phyloP scores from a whole-genome alignment of 108 stramenopile genomes.

The Nitzschia putrida region DNA sequence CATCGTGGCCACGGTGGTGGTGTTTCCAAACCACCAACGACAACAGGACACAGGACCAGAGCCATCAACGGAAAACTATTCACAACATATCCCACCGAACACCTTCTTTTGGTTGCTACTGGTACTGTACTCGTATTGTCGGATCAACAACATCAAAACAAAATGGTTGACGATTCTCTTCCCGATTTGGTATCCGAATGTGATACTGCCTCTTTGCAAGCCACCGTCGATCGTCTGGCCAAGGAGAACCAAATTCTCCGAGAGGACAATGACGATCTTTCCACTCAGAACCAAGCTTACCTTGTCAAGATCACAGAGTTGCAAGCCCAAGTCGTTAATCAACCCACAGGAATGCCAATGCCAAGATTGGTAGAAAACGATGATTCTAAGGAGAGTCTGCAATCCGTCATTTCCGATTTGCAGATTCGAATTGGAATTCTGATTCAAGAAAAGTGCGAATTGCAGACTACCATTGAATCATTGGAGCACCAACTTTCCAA shows the following conservation, averaged over 20 bases:
- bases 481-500: neutral
- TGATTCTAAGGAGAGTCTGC: neutral
- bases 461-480: neutral
- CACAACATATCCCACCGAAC: no score
- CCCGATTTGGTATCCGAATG: no score
- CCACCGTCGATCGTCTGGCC: neutral
- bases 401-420: neutral
- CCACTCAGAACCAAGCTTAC: neutral
- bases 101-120: no score
- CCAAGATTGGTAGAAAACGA: neutral
- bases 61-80: no score
- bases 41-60: no score
- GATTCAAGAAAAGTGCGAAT: neutral
- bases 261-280: neutral
- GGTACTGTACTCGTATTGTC: no score
- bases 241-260: neutral
- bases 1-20: no score
- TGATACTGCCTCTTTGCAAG: neutral
- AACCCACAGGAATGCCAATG: neutral
- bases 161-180: no score
- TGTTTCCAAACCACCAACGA: no score
- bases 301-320: conserved; percentile 1
- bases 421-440: neutral
- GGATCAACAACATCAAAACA: no score
- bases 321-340: neutral